These are phyloP conservation scores for Pseudotsuga menziesii DNA, from an alignment of 75 land plant species.

Conservation along the genomic window DNA sequence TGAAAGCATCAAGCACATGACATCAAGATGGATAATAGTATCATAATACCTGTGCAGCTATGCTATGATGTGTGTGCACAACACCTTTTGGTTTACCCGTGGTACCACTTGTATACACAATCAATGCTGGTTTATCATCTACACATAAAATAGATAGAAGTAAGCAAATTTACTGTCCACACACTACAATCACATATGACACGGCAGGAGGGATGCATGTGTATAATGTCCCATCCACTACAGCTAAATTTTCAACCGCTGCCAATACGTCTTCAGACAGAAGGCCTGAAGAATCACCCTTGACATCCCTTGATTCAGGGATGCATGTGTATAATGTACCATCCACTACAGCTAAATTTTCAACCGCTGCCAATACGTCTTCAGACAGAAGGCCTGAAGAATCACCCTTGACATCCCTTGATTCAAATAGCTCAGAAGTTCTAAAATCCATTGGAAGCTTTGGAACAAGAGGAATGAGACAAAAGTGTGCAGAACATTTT, in stretches of 20 bases:
- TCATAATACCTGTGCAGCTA: conserved; percentile 70
- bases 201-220: neutral
- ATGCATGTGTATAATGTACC: conserved; percentile 33
- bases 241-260: conserved; percentile 22
- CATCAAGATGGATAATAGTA: neutral
- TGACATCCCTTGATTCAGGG: conserved; percentile 10
- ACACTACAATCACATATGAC: neutral
- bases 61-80: conserved; percentile 88
- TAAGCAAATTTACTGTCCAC: neutral
- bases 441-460: conserved; percentile 7
- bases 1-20: neutral
- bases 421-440: neutral
- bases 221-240: conserved; percentile 33
- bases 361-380: conserved; percentile 22
- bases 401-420: conserved; percentile 13
- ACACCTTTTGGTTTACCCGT: conserved; percentile 99
- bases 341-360: conserved; percentile 19
- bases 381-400: conserved; percentile 5
- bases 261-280: conserved; percentile 10
- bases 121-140: conserved; percentile 79
- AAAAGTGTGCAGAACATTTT: conserved; percentile 56
- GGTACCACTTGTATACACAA: conserved; percentile 97
- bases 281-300: conserved; percentile 7
- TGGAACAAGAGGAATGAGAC: conserved; percentile 62
- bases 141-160: conserved; percentile 2